Evolutionary conservation across 2,329 filamentous ascomycete species (phyloP), one percentile per base, ranked within the genome.

Genomic region (Phoma sp.): DNA sequence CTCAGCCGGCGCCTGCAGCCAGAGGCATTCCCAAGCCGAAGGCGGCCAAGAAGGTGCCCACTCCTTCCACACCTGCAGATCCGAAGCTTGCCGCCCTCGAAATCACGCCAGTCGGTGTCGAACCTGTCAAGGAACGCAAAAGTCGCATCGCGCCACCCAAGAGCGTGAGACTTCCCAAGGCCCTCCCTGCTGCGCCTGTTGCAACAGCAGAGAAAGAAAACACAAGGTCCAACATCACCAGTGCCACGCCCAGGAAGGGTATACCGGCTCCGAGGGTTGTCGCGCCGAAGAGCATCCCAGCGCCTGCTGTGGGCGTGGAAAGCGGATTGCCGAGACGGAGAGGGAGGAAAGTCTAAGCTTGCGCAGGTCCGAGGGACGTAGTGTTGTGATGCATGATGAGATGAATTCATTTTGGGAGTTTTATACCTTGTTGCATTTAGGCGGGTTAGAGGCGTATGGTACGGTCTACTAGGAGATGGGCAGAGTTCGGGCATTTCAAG

Each of bases 141-240:
- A 69, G 64, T 38, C 63, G 72, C 7, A 65, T 76, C 6, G 71
- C 72, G 1, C 68, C 72, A 0, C 73, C 73, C 0, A 70, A 61
- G 50, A 74, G 69, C 21, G 67, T 75, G 10, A 70, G 71, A 26
- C 51, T 76, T 2, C 69, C 71, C 2, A 64, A 66, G 6, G 55
- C 64, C 2, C 28, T 56, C 1, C 39, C 61, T 5, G 17, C 59
- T 0, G 38, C 60, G 2, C 14, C 55, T 5, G 54, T 42, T 4
- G 29, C 29, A 1, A 48, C 47, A 1, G 47, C 42, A 10, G 53
- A 45, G 34, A 56, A 50, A 47, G 54, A 40, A 61, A 67, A 18
- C 64, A 61, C n/a, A 68, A 68, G 56, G 64, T 71, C 38, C 3
- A 56, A 61, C 1, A 47, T 71, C 12, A 54, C 48, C n/a, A 57